These are phyloP conservation scores for Rhizopogon salebrosus DNA, from an alignment of 768 basidiomycete species.

Conservation along the genomic window DNA sequence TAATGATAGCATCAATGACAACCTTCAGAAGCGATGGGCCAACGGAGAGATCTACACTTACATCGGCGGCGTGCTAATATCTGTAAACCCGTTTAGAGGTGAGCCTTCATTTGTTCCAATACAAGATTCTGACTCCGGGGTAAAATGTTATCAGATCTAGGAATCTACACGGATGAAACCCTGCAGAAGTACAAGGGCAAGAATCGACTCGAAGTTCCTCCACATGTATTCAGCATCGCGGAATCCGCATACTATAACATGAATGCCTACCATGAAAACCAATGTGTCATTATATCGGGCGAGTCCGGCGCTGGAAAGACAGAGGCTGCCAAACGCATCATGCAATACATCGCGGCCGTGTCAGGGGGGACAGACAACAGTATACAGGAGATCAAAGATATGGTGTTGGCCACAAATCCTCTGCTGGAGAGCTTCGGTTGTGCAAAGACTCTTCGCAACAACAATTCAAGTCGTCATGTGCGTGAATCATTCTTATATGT, in stretches of 20 bases:
- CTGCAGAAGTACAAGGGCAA: constrained; percentile 87
- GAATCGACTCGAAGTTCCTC: constrained; percentile 96
- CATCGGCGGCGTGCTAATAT: constrained; percentile 96
- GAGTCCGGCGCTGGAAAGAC: constrained; percentile 99
- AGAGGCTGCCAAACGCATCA: constrained; percentile 97
- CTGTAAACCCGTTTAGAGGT: constrained; percentile 99
- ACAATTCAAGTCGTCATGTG: constrained; percentile 98
- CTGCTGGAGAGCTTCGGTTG: constrained; percentile 97
- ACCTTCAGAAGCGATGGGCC: constrained; percentile 93
- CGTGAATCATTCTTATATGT: constrained; percentile 26
- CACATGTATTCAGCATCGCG: constrained; percentile 96
- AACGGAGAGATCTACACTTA: constrained; percentile 98
- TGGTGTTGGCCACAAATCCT: constrained; percentile 98
- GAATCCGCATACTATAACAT: constrained; percentile 98
- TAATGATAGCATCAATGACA: constrained; percentile 97
- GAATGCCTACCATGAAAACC: constrained; percentile 99
- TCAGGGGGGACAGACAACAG: constrained; percentile 84
- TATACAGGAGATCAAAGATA: constrained; percentile 98
- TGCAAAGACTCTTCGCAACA: constrained; percentile 97
- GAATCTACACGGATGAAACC: constrained; percentile 93
- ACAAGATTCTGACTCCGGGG: constrained; percentile 5
- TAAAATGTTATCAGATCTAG: constrained; percentile 60
- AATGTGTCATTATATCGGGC: constrained; percentile 99
- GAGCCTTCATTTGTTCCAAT: constrained; percentile 1
- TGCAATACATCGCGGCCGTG: constrained; percentile 99